Conservation (phyloP, 768 basidiomycete genomes). For the Amyloporia xantha region DNA sequence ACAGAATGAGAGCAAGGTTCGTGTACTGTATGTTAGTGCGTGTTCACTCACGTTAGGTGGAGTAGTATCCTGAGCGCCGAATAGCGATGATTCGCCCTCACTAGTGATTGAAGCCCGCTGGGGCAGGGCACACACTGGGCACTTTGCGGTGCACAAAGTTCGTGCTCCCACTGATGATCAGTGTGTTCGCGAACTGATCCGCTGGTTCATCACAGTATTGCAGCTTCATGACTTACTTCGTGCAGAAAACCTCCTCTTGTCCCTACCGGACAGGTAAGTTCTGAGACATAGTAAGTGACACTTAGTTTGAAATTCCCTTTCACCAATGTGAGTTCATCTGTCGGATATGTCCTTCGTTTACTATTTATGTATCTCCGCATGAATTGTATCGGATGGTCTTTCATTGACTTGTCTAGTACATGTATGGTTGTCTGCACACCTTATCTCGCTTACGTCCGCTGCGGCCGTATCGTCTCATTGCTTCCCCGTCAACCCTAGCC, state of each 20-base stretch:
- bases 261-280: background rate
- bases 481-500: constrained; percentile 32
- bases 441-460: too few relatives aligned
- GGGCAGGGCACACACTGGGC: background rate
- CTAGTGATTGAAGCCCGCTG: background rate
- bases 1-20: constrained; percentile 3
- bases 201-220: background rate
- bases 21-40: background rate
- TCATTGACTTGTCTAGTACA: too few relatives aligned
- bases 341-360: too few relatives aligned
- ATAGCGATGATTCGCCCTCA: background rate
- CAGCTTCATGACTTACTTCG: background rate
- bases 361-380: too few relatives aligned
- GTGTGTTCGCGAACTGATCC: background rate
- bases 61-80: background rate
- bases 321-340: background rate
- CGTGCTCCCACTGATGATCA: background rate
- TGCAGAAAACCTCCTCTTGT: background rate
- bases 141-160: too few relatives aligned
- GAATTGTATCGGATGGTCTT: too few relatives aligned
- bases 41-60: background rate
- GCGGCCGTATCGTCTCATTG: too few relatives aligned
- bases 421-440: too few relatives aligned
- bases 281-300: background rate
- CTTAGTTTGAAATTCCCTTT: background rate